These are phyloP conservation scores for Fraxinus sp. DNA, from an alignment of 305 asterid genomes.

Conservation along the genomic window DNA sequence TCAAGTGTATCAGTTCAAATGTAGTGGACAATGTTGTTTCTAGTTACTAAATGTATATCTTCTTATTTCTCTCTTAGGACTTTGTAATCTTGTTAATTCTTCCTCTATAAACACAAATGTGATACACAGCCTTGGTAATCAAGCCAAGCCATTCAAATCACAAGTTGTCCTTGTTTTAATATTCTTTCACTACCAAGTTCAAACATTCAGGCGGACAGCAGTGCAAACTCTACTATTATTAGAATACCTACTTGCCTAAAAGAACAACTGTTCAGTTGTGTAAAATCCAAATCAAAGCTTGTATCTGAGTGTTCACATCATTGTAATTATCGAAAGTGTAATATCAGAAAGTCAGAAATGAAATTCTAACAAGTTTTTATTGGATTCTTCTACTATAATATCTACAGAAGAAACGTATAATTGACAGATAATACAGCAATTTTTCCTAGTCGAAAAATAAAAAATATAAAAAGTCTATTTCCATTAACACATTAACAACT, in stretches of 20 bases:
- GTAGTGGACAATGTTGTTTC: neutral
- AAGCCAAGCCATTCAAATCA: neutral
- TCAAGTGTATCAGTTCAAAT: too few relatives aligned
- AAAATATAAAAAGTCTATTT: neutral
- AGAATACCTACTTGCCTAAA: neutral
- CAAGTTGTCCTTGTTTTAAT: neutral
- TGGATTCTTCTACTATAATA: neutral
- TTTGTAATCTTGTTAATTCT: too few relatives aligned
- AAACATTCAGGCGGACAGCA: neutral
- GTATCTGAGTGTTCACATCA: neutral
- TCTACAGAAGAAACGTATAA: neutral
- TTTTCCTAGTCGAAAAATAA: constrained; percentile 9
- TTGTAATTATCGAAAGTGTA: neutral
- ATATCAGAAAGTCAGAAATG: neutral
- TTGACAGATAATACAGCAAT: neutral
- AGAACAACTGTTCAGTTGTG: neutral
- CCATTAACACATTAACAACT: neutral
- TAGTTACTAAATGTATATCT: too few relatives aligned
- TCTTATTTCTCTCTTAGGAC: neutral
- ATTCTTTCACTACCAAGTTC: neutral
- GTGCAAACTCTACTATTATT: neutral
- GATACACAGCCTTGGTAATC: neutral
- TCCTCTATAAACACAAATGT: neutral
- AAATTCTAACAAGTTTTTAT: neutral
- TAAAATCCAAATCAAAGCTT: neutral